Evolutionary conservation across 495 filamentous ascomycete genomes (phyloP).

Genomic region (Penicillium pulvis): DNA sequence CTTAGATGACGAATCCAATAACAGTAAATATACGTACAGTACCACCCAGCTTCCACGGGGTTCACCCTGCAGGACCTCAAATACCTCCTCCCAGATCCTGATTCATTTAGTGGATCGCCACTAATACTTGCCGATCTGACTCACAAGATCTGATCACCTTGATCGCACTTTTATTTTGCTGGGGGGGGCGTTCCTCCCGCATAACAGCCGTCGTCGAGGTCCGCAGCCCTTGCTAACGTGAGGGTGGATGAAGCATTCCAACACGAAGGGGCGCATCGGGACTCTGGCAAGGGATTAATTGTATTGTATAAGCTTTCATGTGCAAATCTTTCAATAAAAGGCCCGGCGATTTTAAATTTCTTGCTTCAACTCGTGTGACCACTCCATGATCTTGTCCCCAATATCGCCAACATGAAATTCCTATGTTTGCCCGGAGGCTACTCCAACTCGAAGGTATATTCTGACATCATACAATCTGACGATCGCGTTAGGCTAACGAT

Average conservation of each 20-base stretch:
- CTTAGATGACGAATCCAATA: constrained; percentile 12
- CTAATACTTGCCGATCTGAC: constrained; percentile 14
- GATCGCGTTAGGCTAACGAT: background rate
- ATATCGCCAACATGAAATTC: constrained; percentile 27
- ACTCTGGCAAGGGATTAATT: constrained; percentile 13
- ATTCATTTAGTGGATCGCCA: background rate
- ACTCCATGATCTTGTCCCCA: background rate
- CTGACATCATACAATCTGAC: background rate
- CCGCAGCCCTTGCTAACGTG: constrained; percentile 28
- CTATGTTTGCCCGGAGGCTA: constrained; percentile 33
- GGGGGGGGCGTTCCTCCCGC: background rate
- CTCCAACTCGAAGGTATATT: constrained; percentile 27
- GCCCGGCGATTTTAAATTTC: background rate
- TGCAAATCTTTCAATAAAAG: background rate
- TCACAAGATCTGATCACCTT: constrained; percentile 6
- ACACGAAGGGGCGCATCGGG: constrained; percentile 16
- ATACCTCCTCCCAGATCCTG: background rate
- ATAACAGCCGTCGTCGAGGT: background rate
- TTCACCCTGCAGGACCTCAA: background rate
- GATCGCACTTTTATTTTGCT: background rate
- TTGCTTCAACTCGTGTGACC: background rate
- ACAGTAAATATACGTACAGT: background rate
- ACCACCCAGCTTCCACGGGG: background rate
- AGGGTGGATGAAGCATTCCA: constrained; percentile 33
- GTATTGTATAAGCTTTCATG: constrained; percentile 2